Evolutionary conservation across 176 grass and related monocot genomes (phyloP).

Genomic region (Ampelocalamus luodianensis): DNA sequence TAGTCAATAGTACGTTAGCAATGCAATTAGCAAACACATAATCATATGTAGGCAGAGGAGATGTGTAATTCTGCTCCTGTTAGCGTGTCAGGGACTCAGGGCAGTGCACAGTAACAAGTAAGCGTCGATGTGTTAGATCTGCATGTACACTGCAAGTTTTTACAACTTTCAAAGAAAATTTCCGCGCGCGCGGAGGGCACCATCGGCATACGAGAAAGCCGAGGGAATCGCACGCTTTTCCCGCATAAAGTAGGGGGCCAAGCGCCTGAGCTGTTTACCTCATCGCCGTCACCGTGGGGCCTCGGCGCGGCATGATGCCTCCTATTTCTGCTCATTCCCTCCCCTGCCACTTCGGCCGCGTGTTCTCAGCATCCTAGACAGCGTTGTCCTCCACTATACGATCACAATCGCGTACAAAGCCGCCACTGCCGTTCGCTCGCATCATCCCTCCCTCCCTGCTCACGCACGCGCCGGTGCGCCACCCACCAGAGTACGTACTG

Average conservation of each 20-base stretch:
- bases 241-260: slow-evolving; percentile 22
- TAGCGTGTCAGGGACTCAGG: slow-evolving; percentile 6
- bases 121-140: neutral
- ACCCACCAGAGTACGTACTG: neutral
- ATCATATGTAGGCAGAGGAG: slow-evolving; percentile 41
- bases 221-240: slow-evolving; percentile 50
- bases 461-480: neutral
- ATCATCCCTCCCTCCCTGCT: neutral
- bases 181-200: slow-evolving; percentile 21
- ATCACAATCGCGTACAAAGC: slow-evolving; percentile 25
- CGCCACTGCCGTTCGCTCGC: neutral
- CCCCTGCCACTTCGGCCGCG: slow-evolving; percentile 35
- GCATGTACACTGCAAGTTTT: neutral
- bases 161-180: slow-evolving; percentile 53
- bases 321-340: slow-evolving; percentile 38
- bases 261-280: slow-evolving; percentile 32
- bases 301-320: neutral
- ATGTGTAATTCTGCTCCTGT: slow-evolving; percentile 13
- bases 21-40: neutral
- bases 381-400: slow-evolving; percentile 30
- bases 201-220: slow-evolving; percentile 42
- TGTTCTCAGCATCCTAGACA: neutral
- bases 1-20: neutral
- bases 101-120: neutral
- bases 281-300: slow-evolving; percentile 62